Conservation (phyloP, 169 alveolate genomes). For the Neospora caninum region DNA sequence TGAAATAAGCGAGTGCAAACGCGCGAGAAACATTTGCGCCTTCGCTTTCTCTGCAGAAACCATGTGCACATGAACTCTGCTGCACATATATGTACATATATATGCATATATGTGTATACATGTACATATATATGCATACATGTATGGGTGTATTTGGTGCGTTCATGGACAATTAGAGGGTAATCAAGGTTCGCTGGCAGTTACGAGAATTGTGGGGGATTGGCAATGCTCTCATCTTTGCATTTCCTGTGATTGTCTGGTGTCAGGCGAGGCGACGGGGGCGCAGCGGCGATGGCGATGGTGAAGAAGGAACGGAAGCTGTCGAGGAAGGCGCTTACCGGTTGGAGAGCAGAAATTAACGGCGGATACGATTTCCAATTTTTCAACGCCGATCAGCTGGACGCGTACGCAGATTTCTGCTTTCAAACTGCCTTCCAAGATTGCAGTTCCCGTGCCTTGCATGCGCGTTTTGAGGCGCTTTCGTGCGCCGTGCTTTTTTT, state of each 20-base stretch:
- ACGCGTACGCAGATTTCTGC: background rate
- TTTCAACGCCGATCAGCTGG: conserved; percentile 76
- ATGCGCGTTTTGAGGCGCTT: too few relatives aligned
- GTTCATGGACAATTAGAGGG: too few relatives aligned
- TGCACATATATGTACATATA: background rate
- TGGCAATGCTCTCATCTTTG: too few relatives aligned
- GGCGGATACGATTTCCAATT: conserved; percentile 95
- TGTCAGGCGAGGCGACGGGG: too few relatives aligned
- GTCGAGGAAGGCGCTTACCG: conserved; percentile 76
- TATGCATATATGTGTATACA: conserved; percentile 2
- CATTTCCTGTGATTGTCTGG: too few relatives aligned
- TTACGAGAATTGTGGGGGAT: too few relatives aligned
- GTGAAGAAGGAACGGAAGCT: conserved; percentile 26
- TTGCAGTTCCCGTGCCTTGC: background rate
- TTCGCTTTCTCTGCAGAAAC: too few relatives aligned
- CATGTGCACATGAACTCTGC: too few relatives aligned
- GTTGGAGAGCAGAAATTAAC: conserved; percentile 92
- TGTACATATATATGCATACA: background rate
- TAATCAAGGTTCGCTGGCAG: too few relatives aligned
- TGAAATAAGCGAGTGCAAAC: background rate
- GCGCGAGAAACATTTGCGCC: too few relatives aligned
- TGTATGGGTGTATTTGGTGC: conserved; percentile 69
- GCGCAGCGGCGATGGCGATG: conserved; percentile 54
- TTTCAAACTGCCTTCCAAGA: background rate
- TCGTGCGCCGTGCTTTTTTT: too few relatives aligned